These are phyloP conservation scores for Calocybe indica DNA, from an alignment of 768 basidiomycete species.

Conservation along the genomic window DNA sequence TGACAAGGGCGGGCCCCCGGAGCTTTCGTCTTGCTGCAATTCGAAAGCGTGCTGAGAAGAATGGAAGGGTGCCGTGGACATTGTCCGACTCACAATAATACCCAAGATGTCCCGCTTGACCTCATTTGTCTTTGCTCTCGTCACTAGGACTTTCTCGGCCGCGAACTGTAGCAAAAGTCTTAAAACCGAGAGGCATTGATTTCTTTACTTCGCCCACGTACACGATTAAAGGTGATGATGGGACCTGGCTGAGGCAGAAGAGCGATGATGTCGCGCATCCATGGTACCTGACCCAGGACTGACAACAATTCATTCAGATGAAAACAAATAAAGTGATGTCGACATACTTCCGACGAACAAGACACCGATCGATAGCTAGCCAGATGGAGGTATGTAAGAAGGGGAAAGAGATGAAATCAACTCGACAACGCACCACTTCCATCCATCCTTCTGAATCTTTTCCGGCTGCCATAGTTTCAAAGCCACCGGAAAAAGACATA, in stretches of 20 bases:
- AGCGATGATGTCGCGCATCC: conserved; percentile 3
- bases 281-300: conserved; percentile 6
- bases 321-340: background rate
- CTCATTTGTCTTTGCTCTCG: background rate
- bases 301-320: background rate
- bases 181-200: background rate
- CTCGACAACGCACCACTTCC: no score
- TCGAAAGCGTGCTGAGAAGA: no score
- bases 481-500: conserved; percentile 25
- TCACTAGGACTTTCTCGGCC: background rate
- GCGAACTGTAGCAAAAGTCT: background rate
- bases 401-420: no score
- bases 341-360: conserved; percentile 3
- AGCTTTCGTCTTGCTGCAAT: conserved; percentile 6
- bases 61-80: background rate
- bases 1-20: conserved; percentile 1
- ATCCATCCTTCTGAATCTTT: conserved; percentile 17
- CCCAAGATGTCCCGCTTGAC: conserved; percentile 3
- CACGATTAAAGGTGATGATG: conserved; percentile 1
- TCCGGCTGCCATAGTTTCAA: conserved; percentile 29
- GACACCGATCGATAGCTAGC: background rate
- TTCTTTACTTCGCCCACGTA: background rate
- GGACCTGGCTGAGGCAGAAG: conserved; percentile 2
- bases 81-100: conserved; percentile 1
- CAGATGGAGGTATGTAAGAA: background rate